A percentile compares a stretch with the other conserved stretches of the same genome.
phyloP scores from a whole-genome alignment of 768 basidiomycete genomes.

The Grammothele lineata region DNA sequence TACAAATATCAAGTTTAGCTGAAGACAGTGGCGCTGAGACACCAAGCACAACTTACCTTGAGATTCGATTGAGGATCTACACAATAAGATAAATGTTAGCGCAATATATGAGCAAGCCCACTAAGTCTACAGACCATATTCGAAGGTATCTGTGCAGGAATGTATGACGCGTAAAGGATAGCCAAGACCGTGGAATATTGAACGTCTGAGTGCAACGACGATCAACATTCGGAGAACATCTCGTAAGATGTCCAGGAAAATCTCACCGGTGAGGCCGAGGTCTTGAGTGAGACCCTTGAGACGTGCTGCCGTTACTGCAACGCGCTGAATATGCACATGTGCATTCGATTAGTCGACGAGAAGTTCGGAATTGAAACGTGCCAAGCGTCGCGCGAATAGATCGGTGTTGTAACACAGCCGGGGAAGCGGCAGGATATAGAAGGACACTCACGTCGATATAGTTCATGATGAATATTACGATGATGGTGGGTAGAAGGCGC shows the following conservation, averaged over 20 bases:
- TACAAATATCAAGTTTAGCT: not conserved
- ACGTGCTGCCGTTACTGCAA: conserved; percentile 34
- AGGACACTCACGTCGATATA: conserved; percentile 52
- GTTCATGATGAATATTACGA: conserved; percentile 62
- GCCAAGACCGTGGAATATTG: conserved; percentile 52
- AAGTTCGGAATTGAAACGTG: no score
- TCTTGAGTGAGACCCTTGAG: conserved; percentile 38
- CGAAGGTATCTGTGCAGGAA: conserved; percentile 61
- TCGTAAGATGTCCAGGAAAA: not conserved
- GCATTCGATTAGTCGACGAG: no score
- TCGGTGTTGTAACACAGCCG: no score
- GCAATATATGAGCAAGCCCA: no score
- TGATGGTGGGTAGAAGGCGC: conserved; percentile 52
- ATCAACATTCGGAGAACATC: not conserved
- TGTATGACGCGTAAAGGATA: conserved; percentile 54
- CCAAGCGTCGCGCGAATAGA: not conserved
- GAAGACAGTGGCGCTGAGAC: no score
- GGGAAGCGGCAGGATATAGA: conserved; percentile 6
- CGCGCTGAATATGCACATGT: conserved; percentile 34
- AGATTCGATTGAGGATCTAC: conserved; percentile 52
- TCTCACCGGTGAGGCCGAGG: conserved; percentile 30
- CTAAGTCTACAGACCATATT: conserved; percentile 52
- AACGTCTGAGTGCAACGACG: conserved; percentile 34
- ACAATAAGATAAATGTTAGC: no score
- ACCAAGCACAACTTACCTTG: conserved; percentile 31